A percentile compares a stretch with the other conserved stretches of the same genome.
These are phyloP conservation scores for Fraxinus excelsior DNA, from an alignment of 257 asterid genomes.

Conservation along the genomic window DNA sequence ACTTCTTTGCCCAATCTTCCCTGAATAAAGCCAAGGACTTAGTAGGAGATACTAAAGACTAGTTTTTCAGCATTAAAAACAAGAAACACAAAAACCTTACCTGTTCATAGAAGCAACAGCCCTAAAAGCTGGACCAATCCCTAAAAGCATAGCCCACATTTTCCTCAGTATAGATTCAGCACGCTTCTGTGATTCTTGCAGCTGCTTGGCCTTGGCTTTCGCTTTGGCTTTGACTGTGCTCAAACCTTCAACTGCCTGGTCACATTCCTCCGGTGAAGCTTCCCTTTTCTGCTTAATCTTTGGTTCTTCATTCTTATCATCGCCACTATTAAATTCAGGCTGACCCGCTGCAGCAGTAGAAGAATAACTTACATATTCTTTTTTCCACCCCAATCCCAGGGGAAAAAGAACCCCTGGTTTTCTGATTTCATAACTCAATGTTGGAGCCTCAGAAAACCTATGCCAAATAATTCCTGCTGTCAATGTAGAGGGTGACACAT, in stretches of 20 bases:
- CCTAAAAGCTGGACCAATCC: slow-evolving; percentile 93
- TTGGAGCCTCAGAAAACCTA: slow-evolving; percentile 32
- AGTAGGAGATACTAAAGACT: no score
- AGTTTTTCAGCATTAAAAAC: slow-evolving; percentile 21
- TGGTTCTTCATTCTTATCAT: slow-evolving; percentile 59
- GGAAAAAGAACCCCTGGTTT: slow-evolving; percentile 36
- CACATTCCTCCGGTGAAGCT: slow-evolving; percentile 98
- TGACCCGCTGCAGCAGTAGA: slow-evolving; percentile 72
- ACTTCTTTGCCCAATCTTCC: no score
- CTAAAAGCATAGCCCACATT: slow-evolving; percentile 73
- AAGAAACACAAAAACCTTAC: slow-evolving; percentile 36
- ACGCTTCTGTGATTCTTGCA: slow-evolving; percentile 75
- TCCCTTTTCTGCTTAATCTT: slow-evolving; percentile 70
- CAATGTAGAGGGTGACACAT: slow-evolving; percentile 24
- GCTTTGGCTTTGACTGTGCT: slow-evolving; percentile 90
- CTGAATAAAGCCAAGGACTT: no score
- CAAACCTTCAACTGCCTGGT: slow-evolving; percentile 94
- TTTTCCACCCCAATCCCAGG: slow-evolving; percentile 50
- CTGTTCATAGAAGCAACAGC: slow-evolving; percentile 96
- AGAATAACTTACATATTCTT: slow-evolving; percentile 45
- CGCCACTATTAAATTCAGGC: slow-evolving; percentile 46
- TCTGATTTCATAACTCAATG: slow-evolving; percentile 38
- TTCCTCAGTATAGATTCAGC: slow-evolving; percentile 56
- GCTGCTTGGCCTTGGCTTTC: slow-evolving; percentile 83
- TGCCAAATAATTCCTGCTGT: slow-evolving; percentile 28